phyloP scores from a whole-genome alignment of 179 eudicot species.

The Vitellaria paradoxa region DNA sequence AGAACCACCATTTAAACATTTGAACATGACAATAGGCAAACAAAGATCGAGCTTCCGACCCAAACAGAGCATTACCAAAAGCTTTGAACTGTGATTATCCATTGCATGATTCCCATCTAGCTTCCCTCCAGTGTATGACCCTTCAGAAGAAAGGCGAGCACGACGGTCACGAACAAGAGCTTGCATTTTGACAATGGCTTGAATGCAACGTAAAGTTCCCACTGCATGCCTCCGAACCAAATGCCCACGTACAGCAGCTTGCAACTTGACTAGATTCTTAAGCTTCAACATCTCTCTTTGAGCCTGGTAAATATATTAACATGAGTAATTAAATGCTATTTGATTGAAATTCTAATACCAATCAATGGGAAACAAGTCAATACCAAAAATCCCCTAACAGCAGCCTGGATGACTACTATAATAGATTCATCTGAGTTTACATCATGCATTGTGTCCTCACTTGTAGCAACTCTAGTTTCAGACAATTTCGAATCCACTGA shows the following conservation, averaged over 20 bases:
- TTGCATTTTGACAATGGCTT: conserved; percentile 83
- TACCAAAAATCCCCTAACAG: conserved; percentile 75
- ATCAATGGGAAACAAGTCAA: background rate
- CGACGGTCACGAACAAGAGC: conserved; percentile 68
- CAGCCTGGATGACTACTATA: conserved; percentile 55
- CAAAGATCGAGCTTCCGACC: background rate
- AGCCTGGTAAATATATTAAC: conserved; percentile 44
- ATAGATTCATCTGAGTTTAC: conserved; percentile 41
- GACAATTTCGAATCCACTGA: conserved; percentile 28
- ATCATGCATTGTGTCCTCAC: conserved; percentile 23
- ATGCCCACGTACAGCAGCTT: conserved; percentile 89
- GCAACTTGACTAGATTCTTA: conserved; percentile 63
- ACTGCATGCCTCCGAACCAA: conserved; percentile 79
- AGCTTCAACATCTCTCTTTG: conserved; percentile 43
- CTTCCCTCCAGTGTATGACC: conserved; percentile 16
- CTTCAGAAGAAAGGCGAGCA: conserved; percentile 27
- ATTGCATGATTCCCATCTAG: conserved; percentile 12
- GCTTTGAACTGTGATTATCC: conserved; percentile 13
- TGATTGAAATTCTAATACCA: background rate
- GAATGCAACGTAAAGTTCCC: conserved; percentile 78
- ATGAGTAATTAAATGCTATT: background rate
- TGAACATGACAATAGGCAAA: background rate
- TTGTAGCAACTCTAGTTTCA: conserved; percentile 29
- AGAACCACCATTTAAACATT: background rate
- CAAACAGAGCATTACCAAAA: conserved; percentile 36